phyloP scores from a whole-genome alignment of 2,329 filamentous ascomycete genomes.

The Blumeriella jaapii region DNA sequence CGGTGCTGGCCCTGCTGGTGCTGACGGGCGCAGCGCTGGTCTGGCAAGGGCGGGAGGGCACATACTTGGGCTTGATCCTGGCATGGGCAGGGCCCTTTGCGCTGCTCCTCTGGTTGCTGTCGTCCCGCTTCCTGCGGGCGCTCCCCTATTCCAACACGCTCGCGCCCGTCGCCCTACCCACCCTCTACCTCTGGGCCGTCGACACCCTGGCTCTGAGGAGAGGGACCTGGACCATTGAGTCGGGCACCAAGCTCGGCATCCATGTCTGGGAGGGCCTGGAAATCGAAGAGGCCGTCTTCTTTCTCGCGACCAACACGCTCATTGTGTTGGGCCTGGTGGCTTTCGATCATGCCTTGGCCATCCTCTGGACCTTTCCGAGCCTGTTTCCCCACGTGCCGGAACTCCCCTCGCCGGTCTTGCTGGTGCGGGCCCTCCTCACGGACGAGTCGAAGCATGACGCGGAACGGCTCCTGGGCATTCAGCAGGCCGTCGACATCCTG shows the following conservation, averaged over 20 bases:
- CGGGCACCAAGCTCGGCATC: constrained; percentile 53
- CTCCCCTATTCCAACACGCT: constrained; percentile 47
- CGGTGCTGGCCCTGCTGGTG: constrained; percentile 34
- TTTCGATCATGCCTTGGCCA: constrained; percentile 57
- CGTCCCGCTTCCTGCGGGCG: constrained; percentile 50
- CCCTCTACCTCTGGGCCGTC: constrained; percentile 60
- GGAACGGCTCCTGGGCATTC: constrained; percentile 43
- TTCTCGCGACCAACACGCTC: constrained; percentile 56
- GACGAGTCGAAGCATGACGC: constrained; percentile 42
- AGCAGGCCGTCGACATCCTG: constrained; percentile 46
- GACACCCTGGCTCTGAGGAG: constrained; percentile 55
- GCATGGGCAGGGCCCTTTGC: constrained; percentile 57
- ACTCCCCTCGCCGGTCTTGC: constrained; percentile 35
- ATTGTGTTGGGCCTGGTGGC: constrained; percentile 59
- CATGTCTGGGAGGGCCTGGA: constrained; percentile 55
- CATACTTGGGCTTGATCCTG: constrained; percentile 60
- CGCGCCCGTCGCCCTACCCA: constrained; percentile 50
- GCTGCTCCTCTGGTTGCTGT: constrained; percentile 50
- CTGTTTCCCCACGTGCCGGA: constrained; percentile 40
- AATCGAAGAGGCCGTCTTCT: constrained; percentile 65
- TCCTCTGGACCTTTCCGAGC: constrained; percentile 50
- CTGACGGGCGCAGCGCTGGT: constrained; percentile 35
- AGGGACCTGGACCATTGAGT: constrained; percentile 62
- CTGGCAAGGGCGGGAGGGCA: constrained; percentile 36
- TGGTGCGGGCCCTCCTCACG: constrained; percentile 40